A percentile compares a stretch with the other conserved stretches of the same genome.
Evolutionary conservation across 1,284 basidiomycete species (phyloP).

Genomic region (Microbotryum silenes-acaulis): DNA sequence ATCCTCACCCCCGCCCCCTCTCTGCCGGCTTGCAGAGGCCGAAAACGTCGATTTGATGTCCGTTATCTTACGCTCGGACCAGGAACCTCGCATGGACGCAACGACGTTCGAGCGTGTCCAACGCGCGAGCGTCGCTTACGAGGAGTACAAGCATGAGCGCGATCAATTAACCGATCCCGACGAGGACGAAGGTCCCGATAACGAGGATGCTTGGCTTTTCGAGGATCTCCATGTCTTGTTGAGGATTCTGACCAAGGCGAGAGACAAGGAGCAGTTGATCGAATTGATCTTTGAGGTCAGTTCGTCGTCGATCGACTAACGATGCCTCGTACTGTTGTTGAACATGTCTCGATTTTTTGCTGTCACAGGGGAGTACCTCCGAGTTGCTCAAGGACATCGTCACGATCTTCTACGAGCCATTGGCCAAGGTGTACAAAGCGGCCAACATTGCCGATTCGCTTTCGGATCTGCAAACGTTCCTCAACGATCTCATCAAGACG

Average conservation of each 20-base stretch:
- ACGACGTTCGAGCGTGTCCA: conserved; percentile 67
- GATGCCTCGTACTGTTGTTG: background rate
- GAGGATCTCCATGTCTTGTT: conserved; percentile 78
- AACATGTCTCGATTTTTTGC: background rate
- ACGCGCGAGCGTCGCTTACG: conserved; percentile 66
- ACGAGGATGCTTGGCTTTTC: conserved; percentile 90
- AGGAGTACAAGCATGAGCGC: conserved; percentile 57
- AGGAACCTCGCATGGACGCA: conserved; percentile 61
- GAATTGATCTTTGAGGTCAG: conserved; percentile 87
- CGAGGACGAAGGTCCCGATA: conserved; percentile 73
- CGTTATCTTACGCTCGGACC: conserved; percentile 70
- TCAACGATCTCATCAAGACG: conserved; percentile 90
- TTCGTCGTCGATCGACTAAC: conserved; percentile 12
- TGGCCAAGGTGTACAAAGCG: conserved; percentile 97
- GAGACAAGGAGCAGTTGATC: conserved; percentile 87
- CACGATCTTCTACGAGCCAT: conserved; percentile 94
- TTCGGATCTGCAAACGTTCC: conserved; percentile 83
- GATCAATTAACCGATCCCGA: conserved; percentile 69
- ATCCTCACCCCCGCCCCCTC: too few species aligned
- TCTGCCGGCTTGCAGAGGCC: conserved; percentile 43
- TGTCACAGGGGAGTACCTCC: conserved; percentile 72
- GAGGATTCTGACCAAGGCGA: conserved; percentile 65
- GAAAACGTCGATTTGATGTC: conserved; percentile 75
- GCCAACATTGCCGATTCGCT: conserved; percentile 94
- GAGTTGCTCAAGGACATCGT: conserved; percentile 97